Evolutionary conservation across 2,329 filamentous ascomycete species (phyloP).

Genomic region (Pseudogymnoascus sp.): DNA sequence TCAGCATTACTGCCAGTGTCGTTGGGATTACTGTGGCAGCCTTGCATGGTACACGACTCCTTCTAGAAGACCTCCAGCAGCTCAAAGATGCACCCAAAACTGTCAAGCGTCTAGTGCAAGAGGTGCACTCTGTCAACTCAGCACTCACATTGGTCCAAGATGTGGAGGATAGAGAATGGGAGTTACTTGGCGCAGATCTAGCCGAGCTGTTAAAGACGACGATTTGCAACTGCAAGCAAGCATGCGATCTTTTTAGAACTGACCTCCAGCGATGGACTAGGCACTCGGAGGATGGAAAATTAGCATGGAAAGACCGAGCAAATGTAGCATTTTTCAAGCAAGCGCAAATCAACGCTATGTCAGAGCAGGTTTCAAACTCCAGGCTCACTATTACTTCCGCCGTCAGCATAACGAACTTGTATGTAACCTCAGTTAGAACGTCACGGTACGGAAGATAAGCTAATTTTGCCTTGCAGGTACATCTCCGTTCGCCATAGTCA

Average conservation of each 20-base stretch:
- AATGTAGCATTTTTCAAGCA: conserved; percentile 30
- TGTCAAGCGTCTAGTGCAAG: conserved; percentile 24
- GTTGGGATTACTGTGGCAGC: conserved; percentile 26
- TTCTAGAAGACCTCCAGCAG: conserved; percentile 27
- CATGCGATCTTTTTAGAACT: conserved; percentile 26
- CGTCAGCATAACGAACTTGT: conserved; percentile 28
- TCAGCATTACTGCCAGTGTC: conserved; percentile 27
- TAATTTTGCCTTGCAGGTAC: conserved; percentile 22
- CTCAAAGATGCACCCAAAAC: conserved; percentile 28
- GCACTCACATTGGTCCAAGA: conserved; percentile 24
- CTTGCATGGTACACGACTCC: conserved; percentile 25
- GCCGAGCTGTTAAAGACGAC: conserved; percentile 23
- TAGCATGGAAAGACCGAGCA: conserved; percentile 27
- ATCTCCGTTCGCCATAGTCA: conserved; percentile 27
- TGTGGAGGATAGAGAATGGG: conserved; percentile 27
- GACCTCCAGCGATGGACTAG: no score
- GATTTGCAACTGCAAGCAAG: conserved; percentile 24
- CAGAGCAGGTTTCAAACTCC: conserved; percentile 28
- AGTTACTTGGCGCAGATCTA: conserved; percentile 24
- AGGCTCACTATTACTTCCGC: conserved; percentile 26
- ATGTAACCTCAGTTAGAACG: conserved; percentile 16
- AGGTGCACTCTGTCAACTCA: conserved; percentile 24
- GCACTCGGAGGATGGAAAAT: no score
- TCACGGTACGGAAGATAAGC: conserved; percentile 11
- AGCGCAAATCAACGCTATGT: conserved; percentile 27